Evolutionary conservation across 2,329 filamentous ascomycete genomes (phyloP).

Genomic region (Pseudophaeomoniella oleicola): DNA sequence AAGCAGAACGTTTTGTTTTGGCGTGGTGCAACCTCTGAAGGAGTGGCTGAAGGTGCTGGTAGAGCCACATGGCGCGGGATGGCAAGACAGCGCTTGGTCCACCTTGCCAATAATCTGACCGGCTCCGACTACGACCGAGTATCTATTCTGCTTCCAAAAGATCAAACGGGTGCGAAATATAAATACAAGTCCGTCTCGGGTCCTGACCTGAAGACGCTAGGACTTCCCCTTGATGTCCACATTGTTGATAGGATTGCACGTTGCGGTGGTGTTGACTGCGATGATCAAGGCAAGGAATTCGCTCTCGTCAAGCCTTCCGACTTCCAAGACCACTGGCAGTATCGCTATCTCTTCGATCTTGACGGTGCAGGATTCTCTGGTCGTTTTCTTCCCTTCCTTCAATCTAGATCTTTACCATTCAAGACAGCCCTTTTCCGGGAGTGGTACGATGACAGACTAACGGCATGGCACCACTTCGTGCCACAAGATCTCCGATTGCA

Average conservation of each 20-base stretch:
- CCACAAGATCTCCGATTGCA: constrained; percentile 62
- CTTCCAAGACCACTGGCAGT: constrained; percentile 45
- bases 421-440: constrained; percentile 57
- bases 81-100: constrained; percentile 57
- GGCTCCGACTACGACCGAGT: constrained; percentile 20
- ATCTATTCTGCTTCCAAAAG: constrained; percentile 38
- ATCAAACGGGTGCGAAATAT: constrained; percentile 28
- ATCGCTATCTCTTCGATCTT: constrained; percentile 57
- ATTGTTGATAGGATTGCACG: constrained; percentile 46
- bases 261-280: constrained; percentile 38
- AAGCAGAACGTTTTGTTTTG: constrained; percentile 58
- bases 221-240: constrained; percentile 44
- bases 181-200: constrained; percentile 39
- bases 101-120: constrained; percentile 48
- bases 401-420: constrained; percentile 54
- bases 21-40: constrained; percentile 53
- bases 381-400: constrained; percentile 49
- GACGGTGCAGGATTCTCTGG: constrained; percentile 56
- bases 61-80: constrained; percentile 49
- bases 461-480: constrained; percentile 68
- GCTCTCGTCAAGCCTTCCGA: constrained; percentile 28
- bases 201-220: constrained; percentile 23
- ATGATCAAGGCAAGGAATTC: constrained; percentile 38
- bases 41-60: constrained; percentile 23
- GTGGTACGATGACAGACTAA: constrained; percentile 64